Percentiles rank a stretch among this genome's conserved stretches.
Conservation (phyloP, 2,329 filamentous ascomycete genomes). For the Neurospora sp. region DNA sequence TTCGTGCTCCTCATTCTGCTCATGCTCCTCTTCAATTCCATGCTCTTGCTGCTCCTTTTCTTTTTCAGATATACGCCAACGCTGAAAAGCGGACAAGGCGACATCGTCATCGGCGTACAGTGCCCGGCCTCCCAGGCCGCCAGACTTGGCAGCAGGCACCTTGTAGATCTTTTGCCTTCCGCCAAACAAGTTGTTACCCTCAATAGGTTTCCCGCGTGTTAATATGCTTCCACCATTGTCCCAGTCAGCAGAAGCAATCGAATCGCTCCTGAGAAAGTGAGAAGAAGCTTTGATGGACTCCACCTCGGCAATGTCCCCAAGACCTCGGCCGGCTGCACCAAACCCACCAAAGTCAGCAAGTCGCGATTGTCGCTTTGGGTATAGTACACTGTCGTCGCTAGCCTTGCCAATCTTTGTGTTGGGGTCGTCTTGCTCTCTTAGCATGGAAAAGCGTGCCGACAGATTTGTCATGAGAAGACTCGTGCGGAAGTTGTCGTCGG, state of each 20-base stretch:
- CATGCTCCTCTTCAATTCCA: slow-evolving; percentile 26
- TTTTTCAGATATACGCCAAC: slow-evolving; percentile 53
- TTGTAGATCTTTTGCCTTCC: slow-evolving; percentile 94
- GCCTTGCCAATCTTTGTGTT: slow-evolving; percentile 84
- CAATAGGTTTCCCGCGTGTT: slow-evolving; percentile 68
- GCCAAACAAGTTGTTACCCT: slow-evolving; percentile 89
- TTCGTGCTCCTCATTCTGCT: slow-evolving; percentile 28
- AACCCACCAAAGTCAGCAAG: slow-evolving; percentile 62
- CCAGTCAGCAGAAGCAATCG: slow-evolving; percentile 58
- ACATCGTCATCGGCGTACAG: slow-evolving; percentile 78
- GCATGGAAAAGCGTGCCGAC: slow-evolving; percentile 92
- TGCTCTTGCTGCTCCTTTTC: slow-evolving; percentile 35
- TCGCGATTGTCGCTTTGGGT: slow-evolving; percentile 70
- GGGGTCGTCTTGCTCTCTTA: slow-evolving; percentile 88
- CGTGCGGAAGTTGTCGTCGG: slow-evolving; percentile 84
- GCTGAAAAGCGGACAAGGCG: slow-evolving; percentile 72
- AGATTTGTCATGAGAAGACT: slow-evolving; percentile 93
- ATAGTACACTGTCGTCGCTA: slow-evolving; percentile 86
- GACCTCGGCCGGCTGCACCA: slow-evolving; percentile 33
- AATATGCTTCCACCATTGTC: slow-evolving; percentile 62
- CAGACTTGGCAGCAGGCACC: slow-evolving; percentile 47
- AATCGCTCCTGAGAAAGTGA: slow-evolving; percentile 48
- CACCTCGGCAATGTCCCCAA: slow-evolving; percentile 85
- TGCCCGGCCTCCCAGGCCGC: slow-evolving; percentile 52
- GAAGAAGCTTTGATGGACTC: slow-evolving; percentile 63